Conservation (phyloP, 192 early-diverging fungal species). For the Backusella westeae region DNA sequence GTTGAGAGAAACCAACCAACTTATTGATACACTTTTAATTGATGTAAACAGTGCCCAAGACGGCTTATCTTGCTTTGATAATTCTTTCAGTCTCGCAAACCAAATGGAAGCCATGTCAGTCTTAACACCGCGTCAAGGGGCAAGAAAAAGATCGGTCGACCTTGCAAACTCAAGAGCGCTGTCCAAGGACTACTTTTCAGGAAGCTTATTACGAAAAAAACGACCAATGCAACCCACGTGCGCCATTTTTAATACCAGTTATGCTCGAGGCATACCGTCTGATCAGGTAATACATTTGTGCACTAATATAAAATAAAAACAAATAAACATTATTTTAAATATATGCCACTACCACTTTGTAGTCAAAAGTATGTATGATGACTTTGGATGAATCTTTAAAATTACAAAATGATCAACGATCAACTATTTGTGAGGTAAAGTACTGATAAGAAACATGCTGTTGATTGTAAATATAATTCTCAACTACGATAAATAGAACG, state of each 20-base stretch:
- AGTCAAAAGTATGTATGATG: conserved; percentile 21
- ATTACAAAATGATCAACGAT: conserved; percentile 15
- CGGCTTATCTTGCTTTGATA: not conserved
- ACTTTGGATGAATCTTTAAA: conserved; percentile 17
- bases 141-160: conserved; percentile 21
- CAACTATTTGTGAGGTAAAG: not conserved
- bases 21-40: conserved; percentile 12
- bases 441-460: not conserved
- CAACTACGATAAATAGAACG: not conserved
- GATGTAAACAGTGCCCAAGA: not conserved
- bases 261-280: not conserved
- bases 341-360: not conserved
- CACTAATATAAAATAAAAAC: not conserved
- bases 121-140: conserved; percentile 18
- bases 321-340: not conserved
- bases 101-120: not conserved
- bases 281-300: not conserved
- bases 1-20: conserved; percentile 17
- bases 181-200: conserved; percentile 13
- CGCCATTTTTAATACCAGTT: not conserved
- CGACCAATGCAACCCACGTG: conserved; percentile 2
- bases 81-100: not conserved
- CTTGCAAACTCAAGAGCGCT: conserved; percentile 19
- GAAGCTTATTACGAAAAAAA: conserved; percentile 17
- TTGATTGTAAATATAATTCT: not conserved